phyloP scores from a whole-genome alignment of 306 rosid species.

The Urtica urens region DNA sequence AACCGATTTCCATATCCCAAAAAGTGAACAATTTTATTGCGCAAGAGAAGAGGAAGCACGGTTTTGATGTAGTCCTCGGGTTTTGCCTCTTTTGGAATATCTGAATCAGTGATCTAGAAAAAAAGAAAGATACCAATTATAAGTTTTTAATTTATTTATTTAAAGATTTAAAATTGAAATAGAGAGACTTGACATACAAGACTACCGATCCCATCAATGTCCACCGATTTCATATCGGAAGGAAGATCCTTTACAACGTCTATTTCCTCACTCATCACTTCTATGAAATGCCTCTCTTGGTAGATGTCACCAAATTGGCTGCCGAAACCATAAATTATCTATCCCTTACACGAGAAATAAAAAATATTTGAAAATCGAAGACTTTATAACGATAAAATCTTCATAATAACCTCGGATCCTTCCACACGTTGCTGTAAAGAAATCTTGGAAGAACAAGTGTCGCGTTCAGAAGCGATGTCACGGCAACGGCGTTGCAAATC shows the following conservation, averaged over 20 bases:
- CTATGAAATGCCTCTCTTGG: conserved; percentile 72
- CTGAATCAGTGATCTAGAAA: conserved; percentile 86
- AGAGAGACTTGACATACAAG: conserved; percentile 38
- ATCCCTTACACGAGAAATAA: too few relatives aligned
- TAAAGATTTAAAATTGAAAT: conserved; percentile 1
- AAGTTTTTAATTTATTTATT: not conserved
- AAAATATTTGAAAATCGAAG: too few relatives aligned
- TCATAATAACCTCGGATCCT: conserved; percentile 75
- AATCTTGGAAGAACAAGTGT: conserved; percentile 75
- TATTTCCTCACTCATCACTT: conserved; percentile 54
- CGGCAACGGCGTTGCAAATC: conserved; percentile 93
- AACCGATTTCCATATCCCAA: conserved; percentile 91
- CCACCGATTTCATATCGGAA: conserved; percentile 46
- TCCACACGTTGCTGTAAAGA: conserved; percentile 93
- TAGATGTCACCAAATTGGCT: conserved; percentile 94
- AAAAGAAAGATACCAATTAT: conserved; percentile 11
- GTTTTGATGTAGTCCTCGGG: conserved; percentile 43
- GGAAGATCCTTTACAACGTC: conserved; percentile 70
- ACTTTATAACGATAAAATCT: too few relatives aligned
- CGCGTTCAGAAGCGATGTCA: conserved; percentile 82
- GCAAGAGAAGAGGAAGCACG: conserved; percentile 59
- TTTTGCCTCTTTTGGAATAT: conserved; percentile 81
- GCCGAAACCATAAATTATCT: conserved; percentile 17
- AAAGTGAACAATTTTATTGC: conserved; percentile 65
- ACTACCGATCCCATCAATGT: conserved; percentile 68